phyloP scores from a whole-genome alignment of 163 green algal genomes.

The Chlamydomonas reinhardtii region DNA sequence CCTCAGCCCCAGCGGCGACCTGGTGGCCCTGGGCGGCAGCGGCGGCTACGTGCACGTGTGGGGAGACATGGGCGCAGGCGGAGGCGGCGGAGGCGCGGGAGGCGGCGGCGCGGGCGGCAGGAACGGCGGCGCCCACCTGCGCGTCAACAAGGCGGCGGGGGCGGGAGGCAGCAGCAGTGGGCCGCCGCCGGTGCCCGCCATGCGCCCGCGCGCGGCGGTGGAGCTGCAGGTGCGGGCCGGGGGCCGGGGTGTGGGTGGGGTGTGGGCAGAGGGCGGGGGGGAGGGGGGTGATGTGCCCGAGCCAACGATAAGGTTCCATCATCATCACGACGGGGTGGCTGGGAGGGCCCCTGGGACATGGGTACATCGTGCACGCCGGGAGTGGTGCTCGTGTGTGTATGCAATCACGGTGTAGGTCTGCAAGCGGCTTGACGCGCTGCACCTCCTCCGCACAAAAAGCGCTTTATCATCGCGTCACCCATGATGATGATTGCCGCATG shows the following conservation, averaged over 20 bases:
- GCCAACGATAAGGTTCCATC: too few relatives aligned
- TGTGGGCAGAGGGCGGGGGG: neutral
- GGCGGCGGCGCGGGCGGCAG: constrained; percentile 21
- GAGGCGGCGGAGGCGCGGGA: too few relatives aligned
- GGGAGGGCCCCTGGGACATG: too few relatives aligned
- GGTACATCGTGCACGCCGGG: too few relatives aligned
- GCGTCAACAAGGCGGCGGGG: constrained; percentile 21
- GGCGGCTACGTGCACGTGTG: constrained; percentile 82
- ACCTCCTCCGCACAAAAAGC: too few relatives aligned
- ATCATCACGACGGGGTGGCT: too few relatives aligned
- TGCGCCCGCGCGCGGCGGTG: neutral
- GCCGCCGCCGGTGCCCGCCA: neutral
- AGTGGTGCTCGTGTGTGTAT: too few relatives aligned
- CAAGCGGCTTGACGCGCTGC: too few relatives aligned
- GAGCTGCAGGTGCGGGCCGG: constrained; percentile 32
- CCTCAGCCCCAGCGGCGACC: constrained; percentile 62
- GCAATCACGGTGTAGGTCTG: too few relatives aligned
- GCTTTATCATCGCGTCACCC: too few relatives aligned
- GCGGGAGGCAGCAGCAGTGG: neutral
- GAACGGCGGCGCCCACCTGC: neutral
- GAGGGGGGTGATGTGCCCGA: neutral
- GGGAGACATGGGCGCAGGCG: constrained; percentile 33
- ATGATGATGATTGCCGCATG: too few relatives aligned
- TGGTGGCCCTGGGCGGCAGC: constrained; percentile 73
- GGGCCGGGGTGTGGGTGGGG: neutral